Conservation (phyloP, 2,329 filamentous ascomycete species). For the Stemphylium beticola region DNA sequence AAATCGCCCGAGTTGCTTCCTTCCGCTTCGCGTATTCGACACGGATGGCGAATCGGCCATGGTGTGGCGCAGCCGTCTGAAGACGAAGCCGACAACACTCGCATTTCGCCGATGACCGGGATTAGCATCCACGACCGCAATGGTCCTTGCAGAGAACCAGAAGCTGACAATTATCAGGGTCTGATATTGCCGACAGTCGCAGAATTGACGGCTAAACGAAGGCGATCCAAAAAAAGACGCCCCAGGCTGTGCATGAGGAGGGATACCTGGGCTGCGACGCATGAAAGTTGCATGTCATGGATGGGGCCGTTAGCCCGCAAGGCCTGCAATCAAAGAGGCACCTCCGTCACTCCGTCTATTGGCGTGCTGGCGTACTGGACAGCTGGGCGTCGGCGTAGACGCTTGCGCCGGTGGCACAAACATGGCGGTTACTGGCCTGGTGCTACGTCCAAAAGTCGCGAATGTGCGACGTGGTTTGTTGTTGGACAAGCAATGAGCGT, state of each 20-base stretch:
- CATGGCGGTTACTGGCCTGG: conserved; percentile 25
- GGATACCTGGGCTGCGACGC: conserved; percentile 19
- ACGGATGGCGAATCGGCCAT: conserved; percentile 13
- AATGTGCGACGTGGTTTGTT: conserved; percentile 23
- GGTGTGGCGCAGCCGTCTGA: conserved; percentile 26
- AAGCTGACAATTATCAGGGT: conserved; percentile 9
- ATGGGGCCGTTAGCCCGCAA: conserved; percentile 12
- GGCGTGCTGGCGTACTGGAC: not conserved
- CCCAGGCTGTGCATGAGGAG: conserved; percentile 25
- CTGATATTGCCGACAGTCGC: conserved; percentile 5
- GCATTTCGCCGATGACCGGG: conserved; percentile 13
- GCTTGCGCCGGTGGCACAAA: conserved; percentile 23
- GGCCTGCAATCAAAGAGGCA: conserved; percentile 24
- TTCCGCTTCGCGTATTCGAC: not conserved
- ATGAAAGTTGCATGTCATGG: conserved; percentile 22
- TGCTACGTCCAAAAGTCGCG: conserved; percentile 10
- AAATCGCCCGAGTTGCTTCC: conserved; percentile 8
- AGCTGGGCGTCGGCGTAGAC: conserved; percentile 5
- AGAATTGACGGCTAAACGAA: conserved; percentile 12
- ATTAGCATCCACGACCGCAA: conserved; percentile 4
- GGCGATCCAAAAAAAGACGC: conserved; percentile 26
- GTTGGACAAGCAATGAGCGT: conserved; percentile 13
- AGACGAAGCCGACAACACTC: conserved; percentile 8
- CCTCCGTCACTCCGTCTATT: not conserved
- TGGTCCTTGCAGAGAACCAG: not conserved